A percentile compares a stretch with the other conserved stretches of the same genome.
Conservation (phyloP, 2,329 filamentous ascomycete genomes). For the Penicillium occitanis region DNA sequence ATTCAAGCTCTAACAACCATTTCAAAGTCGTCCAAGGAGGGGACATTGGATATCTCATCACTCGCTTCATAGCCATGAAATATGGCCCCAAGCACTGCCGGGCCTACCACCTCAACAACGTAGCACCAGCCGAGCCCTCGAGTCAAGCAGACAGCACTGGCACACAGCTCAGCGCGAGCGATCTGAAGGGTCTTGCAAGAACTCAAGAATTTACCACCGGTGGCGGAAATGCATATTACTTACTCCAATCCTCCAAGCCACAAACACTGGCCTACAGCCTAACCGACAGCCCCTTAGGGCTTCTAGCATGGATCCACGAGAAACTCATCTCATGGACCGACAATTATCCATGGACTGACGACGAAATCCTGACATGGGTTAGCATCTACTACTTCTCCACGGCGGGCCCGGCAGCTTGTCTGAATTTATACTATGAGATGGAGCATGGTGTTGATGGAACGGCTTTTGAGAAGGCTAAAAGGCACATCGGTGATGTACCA, state of each 20-base stretch:
- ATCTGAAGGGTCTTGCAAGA: background rate
- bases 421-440: background rate
- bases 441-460: background rate
- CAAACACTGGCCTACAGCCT: background rate
- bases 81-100: background rate
- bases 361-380: conserved; percentile 14
- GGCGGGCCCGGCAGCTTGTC: background rate
- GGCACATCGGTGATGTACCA: background rate
- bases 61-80: background rate
- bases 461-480: background rate
- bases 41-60: background rate
- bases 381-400: conserved; percentile 15
- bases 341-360: conserved; percentile 14
- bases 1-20: background rate
- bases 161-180: background rate
- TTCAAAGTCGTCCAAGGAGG: background rate
- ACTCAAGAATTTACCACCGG: background rate
- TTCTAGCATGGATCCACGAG: background rate
- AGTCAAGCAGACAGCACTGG: background rate
- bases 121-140: background rate
- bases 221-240: background rate
- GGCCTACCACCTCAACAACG: background rate
- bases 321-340: conserved; percentile 16
- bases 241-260: background rate
- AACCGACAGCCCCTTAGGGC: background rate